A percentile compares a stretch with the other conserved stretches of the same genome.
These are phyloP conservation scores for Lunularia cruciata DNA, from an alignment of 225 moss, liverwort and hornwort genomes.

Conservation along the genomic window DNA sequence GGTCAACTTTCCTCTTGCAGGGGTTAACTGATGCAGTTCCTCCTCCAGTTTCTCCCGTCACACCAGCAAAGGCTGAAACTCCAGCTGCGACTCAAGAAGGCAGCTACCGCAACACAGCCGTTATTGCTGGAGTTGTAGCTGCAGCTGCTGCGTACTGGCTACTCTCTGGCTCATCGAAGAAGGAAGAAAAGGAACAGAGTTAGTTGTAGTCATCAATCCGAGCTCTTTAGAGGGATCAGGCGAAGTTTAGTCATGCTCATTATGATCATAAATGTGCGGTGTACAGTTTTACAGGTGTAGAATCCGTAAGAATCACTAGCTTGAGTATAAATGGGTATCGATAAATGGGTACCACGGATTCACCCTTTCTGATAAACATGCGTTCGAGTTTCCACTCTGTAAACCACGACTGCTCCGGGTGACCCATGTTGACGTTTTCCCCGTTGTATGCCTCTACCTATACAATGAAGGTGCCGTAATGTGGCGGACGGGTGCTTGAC, in stretches of 20 bases:
- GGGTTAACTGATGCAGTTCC: background rate
- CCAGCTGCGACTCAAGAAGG: constrained; percentile 13
- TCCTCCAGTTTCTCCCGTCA: background rate
- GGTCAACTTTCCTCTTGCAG: background rate
- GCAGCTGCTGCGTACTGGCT: constrained; percentile 31
- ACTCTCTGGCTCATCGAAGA: constrained; percentile 27
- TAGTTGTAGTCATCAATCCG: background rate
- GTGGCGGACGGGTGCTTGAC: too few species aligned
- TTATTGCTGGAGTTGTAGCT: constrained; percentile 32
- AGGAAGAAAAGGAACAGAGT: constrained; percentile 28
- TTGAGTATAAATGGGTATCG: background rate
- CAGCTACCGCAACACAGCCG: constrained; percentile 29
- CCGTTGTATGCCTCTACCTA: too few species aligned
- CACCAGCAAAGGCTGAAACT: constrained; percentile 17
- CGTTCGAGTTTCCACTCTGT: background rate
- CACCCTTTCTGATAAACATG: background rate
- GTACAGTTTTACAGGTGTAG: constrained; percentile 14
- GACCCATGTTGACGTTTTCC: too few species aligned
- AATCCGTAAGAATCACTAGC: background rate
- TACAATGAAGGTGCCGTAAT: too few species aligned
- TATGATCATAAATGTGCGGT: background rate
- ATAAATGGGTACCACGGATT: background rate
- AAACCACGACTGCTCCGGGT: background rate
- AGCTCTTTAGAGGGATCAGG: background rate
- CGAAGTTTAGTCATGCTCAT: too few species aligned